Conservation (phyloP, 768 basidiomycete species). For the Tricholoma terreum region DNA sequence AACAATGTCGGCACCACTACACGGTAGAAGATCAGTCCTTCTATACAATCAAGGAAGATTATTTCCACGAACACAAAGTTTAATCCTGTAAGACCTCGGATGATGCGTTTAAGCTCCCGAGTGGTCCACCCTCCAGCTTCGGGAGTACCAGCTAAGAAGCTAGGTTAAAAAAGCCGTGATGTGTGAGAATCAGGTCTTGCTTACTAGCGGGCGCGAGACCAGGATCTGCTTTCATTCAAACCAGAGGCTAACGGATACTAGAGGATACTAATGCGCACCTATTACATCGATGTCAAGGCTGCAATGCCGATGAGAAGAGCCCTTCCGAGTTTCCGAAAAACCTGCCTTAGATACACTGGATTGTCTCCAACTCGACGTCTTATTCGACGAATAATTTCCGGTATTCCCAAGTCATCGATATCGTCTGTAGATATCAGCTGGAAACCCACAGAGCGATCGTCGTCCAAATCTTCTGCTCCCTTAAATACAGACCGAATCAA, state of each 20-base stretch:
- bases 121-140: constrained; percentile 85
- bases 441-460: constrained; percentile 75
- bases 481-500: constrained; percentile 31
- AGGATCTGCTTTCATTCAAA: constrained; percentile 46
- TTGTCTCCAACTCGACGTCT: constrained; percentile 66
- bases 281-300: constrained; percentile 84
- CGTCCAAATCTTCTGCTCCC: constrained; percentile 60
- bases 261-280: constrained; percentile 34
- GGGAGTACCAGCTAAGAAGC: constrained; percentile 67
- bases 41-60: not conserved
- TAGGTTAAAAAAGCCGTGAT: not conserved
- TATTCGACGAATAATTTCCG: constrained; percentile 68
- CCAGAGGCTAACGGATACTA: not conserved
- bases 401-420: constrained; percentile 75
- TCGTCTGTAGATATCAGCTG: constrained; percentile 77
- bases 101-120: constrained; percentile 75
- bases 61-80: constrained; percentile 65
- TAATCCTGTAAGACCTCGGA: constrained; percentile 74
- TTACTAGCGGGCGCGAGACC: constrained; percentile 75
- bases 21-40: not conserved
- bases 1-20: constrained; percentile 67
- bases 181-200: constrained; percentile 20
- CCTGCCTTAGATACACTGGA: constrained; percentile 75
- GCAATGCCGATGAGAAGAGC: not conserved
- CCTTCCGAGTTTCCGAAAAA: constrained; percentile 11